Evolutionary conservation across 257 asterid genomes (phyloP), one percentile per base, ranked within the genome.

Genomic region (Primulina tabacum): DNA sequence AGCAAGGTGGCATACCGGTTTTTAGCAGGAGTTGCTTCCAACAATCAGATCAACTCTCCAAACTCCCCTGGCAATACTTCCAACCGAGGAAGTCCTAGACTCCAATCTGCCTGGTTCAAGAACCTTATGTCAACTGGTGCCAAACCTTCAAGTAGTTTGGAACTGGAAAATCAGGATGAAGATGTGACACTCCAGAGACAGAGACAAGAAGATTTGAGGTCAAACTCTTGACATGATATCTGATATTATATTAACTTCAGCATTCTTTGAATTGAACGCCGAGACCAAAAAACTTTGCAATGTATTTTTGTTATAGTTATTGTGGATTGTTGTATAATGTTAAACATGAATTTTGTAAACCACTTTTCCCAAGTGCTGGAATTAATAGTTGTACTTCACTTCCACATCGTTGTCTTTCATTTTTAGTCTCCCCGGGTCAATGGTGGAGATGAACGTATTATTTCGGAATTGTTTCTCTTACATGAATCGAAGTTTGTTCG

Each of bases 1-100:
- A 50, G 57, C n/a, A 50, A 50, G 57, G 57, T 50, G 57, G 57
- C 57, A 50, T 50, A 50, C 21, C 57, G 57, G 21, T 50, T 50
- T 50, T 50, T 50, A 17, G 57, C 57, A 14, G 57, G 57, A 50
- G 57, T 50, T 50, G 57, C 57, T 50, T 14, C 57, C 57, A 50
- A 50, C 21, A 50, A 50, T 50, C 57, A 14, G 8, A 50, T 50
- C 57, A 50, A 50, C 57, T 50, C 57, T 14, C 57, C 57, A 17
- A 50, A 50, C 57, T 50, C 57, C 57, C 57, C 21, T 50, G 57
- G 57, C 57, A 14, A 50, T 50, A 50, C 16, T 50, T 50, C 57
- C 16, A 50, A 50, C 57, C 5, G 57, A 50, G 57, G 57, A 50
- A 50, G 57, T 50, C 57, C 57, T 50, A 50, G 57, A 50, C 14